A percentile compares a stretch with the other conserved stretches of the same genome.
Evolutionary conservation across 2,329 filamentous ascomycete genomes (phyloP).

Genomic region (Fusarium chaquense): DNA sequence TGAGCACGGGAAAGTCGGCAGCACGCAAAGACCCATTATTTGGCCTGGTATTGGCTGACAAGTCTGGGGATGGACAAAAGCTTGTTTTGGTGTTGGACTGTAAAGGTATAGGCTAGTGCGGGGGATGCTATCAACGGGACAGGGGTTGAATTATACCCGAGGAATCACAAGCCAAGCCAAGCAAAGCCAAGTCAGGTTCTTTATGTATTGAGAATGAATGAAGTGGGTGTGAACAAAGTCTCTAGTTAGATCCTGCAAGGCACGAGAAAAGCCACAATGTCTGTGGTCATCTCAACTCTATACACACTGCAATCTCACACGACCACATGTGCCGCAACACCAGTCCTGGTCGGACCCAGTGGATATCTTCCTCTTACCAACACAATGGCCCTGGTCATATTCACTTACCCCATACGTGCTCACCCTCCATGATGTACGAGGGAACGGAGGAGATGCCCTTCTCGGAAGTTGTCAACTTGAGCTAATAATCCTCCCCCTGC

Average conservation of each 20-base stretch:
- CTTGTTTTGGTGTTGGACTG: constrained; percentile 22
- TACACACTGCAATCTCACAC: not conserved
- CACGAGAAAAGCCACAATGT: constrained; percentile 16
- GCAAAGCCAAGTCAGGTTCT: constrained; percentile 24
- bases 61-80: constrained; percentile 23
- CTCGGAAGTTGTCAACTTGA: constrained; percentile 28
- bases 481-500: constrained; percentile 30
- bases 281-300: not conserved
- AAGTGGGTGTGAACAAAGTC: not conserved
- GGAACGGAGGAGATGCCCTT: constrained; percentile 34
- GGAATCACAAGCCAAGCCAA: constrained; percentile 40
- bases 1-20: constrained; percentile 24
- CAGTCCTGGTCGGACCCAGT: constrained; percentile 4
- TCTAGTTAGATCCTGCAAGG: constrained; percentile 22
- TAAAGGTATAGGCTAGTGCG: constrained; percentile 21
- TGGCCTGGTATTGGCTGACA: not conserved
- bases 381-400: not conserved
- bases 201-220: not conserved
- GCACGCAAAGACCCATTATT: not conserved
- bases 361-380: not conserved
- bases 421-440: constrained; percentile 33
- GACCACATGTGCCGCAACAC: not conserved
- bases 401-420: constrained; percentile 11
- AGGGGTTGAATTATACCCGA: constrained; percentile 34
- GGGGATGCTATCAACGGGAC: constrained; percentile 8